Base-by-base conservation (phyloP, 345 rosid species). In the Ceriops tagal region DNA sequence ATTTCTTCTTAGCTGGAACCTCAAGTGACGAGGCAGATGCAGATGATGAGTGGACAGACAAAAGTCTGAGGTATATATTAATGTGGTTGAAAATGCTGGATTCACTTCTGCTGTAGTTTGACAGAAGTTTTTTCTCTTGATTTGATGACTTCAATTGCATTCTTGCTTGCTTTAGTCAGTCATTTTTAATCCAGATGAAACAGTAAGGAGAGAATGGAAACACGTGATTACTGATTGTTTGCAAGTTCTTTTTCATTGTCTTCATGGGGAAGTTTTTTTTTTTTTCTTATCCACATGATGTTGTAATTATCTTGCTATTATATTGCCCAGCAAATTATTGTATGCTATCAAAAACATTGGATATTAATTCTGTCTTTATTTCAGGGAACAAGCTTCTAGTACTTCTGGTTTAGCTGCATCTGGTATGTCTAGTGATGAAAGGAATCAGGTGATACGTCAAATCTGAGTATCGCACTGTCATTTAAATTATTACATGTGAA, bases 11-110 rank as follows among this genome's bases (percentile, higher is more conserved):
- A 58, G 65, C 77, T 78, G 97, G 97, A 82, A 88, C 88, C 77
- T 92, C 99, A 43, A 95, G 98, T 74, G 97, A 95, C 81, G 99
- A 95, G 83, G 99, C 92, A 49, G 93, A 95, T 69, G 99, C 98
- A 24, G 97, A 95, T 81, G 97, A 95, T 77, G 99, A 95, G 70
- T 95, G 89, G 91, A 95, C 99, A 0, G 98, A 95, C 74, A 92
- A 90, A 82, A 95, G 97, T 71, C 79, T 92, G 75, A 87, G 89
- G 99, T 95, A 87, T 62, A 27, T n/a, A 3, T 63, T 59, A 66
- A 21, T 71, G 56, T 46, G 20, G 39, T 31, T 52, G 57, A 26
- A 27, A 32, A 27, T 39, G 26, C 26, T 57, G 16, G 47, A 26
- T 20, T 56, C 31, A 47, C 30, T 63, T 30, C 5, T 57, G 6